Percentiles rank a stretch among this genome's conserved stretches.
Evolutionary conservation across 73 alveolate species (phyloP).

Genomic region (Paramecium pentaurelia): DNA sequence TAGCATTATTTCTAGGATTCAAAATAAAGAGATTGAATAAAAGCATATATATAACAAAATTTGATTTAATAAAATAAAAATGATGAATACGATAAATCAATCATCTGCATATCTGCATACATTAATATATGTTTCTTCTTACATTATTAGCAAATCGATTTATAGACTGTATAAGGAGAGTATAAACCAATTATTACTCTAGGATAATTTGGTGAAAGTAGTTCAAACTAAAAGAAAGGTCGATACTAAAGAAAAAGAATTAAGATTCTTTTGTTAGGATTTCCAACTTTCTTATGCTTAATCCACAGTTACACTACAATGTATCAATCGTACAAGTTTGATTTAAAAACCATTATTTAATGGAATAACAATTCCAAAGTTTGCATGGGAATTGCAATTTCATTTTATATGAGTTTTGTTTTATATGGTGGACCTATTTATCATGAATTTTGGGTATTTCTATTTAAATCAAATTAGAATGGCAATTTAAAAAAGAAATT

Average conservation of each 20-base stretch:
- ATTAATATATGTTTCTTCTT: neutral
- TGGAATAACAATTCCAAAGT: neutral
- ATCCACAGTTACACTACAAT: slow-evolving; percentile 1
- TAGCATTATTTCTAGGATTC: neutral
- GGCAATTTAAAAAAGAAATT: slow-evolving; percentile 28
- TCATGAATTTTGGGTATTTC: slow-evolving; percentile 39
- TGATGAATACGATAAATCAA: neutral
- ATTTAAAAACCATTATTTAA: neutral
- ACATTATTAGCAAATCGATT: neutral
- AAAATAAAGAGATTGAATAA: neutral
- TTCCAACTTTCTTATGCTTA: neutral
- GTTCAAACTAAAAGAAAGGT: neutral
- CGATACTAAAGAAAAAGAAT: neutral
- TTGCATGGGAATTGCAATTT: neutral
- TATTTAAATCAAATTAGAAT: neutral
- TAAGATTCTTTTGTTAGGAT: neutral
- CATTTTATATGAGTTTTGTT: slow-evolving; percentile 36
- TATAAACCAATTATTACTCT: neutral
- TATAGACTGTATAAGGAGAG: slow-evolving; percentile 31
- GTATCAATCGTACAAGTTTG: neutral
- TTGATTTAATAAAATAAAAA: neutral
- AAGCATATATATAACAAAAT: neutral
- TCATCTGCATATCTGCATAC: slow-evolving; percentile 16
- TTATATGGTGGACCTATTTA: slow-evolving; percentile 36
- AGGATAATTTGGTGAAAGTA: neutral